These are phyloP conservation scores for Solanum sejunctum DNA, from an alignment of 257 asterid genomes.

Conservation along the genomic window DNA sequence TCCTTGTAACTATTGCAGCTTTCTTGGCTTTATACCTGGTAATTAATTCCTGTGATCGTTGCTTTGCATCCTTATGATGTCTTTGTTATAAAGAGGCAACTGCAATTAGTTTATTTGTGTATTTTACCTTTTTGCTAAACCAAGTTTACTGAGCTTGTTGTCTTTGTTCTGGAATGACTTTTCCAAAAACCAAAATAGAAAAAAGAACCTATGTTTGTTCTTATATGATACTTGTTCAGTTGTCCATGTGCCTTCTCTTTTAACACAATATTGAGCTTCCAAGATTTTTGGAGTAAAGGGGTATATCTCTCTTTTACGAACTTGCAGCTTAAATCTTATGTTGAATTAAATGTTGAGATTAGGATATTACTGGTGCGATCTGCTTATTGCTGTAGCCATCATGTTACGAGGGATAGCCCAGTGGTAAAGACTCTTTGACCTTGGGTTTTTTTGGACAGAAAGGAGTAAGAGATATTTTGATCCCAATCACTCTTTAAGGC, in stretches of 20 bases:
- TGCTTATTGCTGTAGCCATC: background rate
- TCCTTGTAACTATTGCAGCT: slow-evolving; percentile 49
- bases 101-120: background rate
- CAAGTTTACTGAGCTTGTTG: background rate
- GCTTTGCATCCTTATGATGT: background rate
- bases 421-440: background rate
- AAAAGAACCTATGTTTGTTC: background rate
- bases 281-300: background rate
- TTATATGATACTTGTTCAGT: background rate
- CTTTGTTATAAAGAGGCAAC: background rate
- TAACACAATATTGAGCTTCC: background rate
- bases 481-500: background rate
- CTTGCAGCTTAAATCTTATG: background rate
- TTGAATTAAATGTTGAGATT: background rate
- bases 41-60: slow-evolving; percentile 5
- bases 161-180: background rate
- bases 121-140: background rate
- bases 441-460: background rate
- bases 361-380: background rate
- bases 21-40: slow-evolving; percentile 70
- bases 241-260: background rate
- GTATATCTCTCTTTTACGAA: background rate
- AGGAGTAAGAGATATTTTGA: background rate
- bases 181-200: background rate
- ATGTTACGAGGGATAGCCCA: background rate